A percentile compares a stretch with the other conserved stretches of the same genome.
Evolutionary conservation across 2,329 filamentous ascomycete genomes (phyloP).

Genomic region (Aspergillus quadrilineatus): DNA sequence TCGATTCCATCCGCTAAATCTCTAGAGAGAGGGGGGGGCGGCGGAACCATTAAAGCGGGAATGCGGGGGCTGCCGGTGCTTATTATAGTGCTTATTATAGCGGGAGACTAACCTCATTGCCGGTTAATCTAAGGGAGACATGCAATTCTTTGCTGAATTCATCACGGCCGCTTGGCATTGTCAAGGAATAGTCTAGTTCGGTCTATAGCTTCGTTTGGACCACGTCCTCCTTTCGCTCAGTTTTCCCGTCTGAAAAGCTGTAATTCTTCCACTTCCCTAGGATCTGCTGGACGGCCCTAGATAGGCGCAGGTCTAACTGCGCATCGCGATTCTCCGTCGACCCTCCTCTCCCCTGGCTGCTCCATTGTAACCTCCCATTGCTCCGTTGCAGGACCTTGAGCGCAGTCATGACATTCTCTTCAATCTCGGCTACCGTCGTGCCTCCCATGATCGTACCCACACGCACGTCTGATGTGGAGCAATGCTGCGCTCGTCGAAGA

Average conservation of each 20-base stretch:
- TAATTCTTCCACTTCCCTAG: slow-evolving; percentile 64
- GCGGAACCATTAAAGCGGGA: not conserved
- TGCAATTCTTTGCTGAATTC: not conserved
- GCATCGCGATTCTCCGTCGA: not conserved
- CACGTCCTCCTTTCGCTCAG: not conserved
- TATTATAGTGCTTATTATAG: not conserved
- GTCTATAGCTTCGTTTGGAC: slow-evolving; percentile 6
- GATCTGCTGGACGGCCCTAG: slow-evolving; percentile 57
- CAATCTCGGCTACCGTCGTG: slow-evolving; percentile 61
- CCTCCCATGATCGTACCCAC: slow-evolving; percentile 61
- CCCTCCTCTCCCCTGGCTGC: not conserved
- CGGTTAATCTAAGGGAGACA: not conserved
- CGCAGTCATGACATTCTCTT: slow-evolving; percentile 40
- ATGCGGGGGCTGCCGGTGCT: not conserved
- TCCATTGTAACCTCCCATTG: slow-evolving; percentile 19
- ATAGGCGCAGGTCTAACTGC: slow-evolving; percentile 30
- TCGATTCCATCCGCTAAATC: too few relatives aligned
- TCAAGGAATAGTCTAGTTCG: not conserved
- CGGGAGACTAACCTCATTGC: not conserved
- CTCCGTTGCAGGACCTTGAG: slow-evolving; percentile 33
- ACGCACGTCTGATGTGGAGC: slow-evolving; percentile 16
- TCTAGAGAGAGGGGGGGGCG: too few relatives aligned
- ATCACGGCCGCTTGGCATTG: not conserved
- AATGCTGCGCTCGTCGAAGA: slow-evolving; percentile 46
- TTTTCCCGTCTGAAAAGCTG: slow-evolving; percentile 24